Conservation (phyloP, 257 asterid genomes). For the Anisodus tanguticus region DNA sequence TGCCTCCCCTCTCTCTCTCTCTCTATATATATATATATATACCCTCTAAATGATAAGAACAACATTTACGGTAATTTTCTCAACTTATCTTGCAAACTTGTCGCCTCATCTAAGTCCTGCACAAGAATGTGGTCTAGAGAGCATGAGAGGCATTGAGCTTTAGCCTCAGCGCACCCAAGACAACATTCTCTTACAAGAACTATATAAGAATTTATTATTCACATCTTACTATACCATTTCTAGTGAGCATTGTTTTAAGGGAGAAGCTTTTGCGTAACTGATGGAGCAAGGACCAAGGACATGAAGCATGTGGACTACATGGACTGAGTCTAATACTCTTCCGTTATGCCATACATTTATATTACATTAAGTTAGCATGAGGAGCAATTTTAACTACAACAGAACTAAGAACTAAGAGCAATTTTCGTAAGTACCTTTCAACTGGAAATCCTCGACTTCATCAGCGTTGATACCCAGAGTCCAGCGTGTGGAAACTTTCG, state of each 20-base stretch:
- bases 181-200: not conserved
- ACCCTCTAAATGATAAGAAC: not conserved
- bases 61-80: not conserved
- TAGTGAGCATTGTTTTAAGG: not conserved
- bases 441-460: conserved; percentile 75
- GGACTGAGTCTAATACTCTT: too few relatives aligned
- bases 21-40: too few relatives aligned
- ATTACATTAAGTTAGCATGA: not conserved
- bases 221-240: not conserved
- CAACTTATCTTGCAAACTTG: conserved; percentile 6
- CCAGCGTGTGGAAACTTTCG: conserved; percentile 82
- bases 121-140: not conserved
- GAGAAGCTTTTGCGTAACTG: conserved; percentile 2
- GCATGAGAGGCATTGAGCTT: conserved; percentile 2
- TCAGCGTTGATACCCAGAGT: conserved; percentile 71
- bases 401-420: not conserved
- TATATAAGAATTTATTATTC: not conserved
- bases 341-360: too few relatives aligned
- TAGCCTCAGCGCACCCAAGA: not conserved
- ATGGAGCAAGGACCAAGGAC: not conserved
- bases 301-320: not conserved
- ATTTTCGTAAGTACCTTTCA: conserved; percentile 59
- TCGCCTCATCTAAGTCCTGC: conserved; percentile 22
- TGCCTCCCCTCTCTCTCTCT: too few relatives aligned
- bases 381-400: not conserved